Evolutionary conservation across 176 grass and related monocot species (phyloP), one percentile per base, ranked within the genome.

Genomic region (Ananas comosus): DNA sequence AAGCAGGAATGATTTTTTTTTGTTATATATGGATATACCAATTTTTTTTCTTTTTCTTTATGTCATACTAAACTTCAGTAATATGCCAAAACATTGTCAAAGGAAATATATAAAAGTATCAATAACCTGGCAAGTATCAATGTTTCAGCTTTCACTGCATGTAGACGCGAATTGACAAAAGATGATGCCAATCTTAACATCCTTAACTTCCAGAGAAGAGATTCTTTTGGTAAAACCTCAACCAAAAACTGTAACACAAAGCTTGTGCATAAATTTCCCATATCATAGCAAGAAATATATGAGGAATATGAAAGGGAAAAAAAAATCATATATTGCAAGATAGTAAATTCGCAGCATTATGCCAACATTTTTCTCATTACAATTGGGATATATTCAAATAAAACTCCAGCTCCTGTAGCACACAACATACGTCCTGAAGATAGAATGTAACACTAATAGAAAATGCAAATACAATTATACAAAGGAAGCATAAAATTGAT

Each of bases 41-140:
- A 1, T 27, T 27, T 27, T 27, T 27, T 27, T 57, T 56, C 0
- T 14, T 2, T 56, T 56, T 57, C 13, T 57, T 2, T 57, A 57
- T 16, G 53, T 17, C 25, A 27, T 27, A 27, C 25, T 27, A 27
- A 27, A 27, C 33, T 42, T 42, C 33, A 42, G 7, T 42, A 42
- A 42, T 42, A 7, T 42, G 33, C 33, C 33, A 6, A 42, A 42
- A 42, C 33, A 42, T 5, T 42, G 33, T 42, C 4, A 42, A 42
- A 42, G 33, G 6, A 42, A 42, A 42, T 4, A 42, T 42, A 6
- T 42, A 42, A 42, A 42, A 59, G 19, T 18, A 59, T 16, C 12
- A 66, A 66, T 28, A 87, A 97, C 94, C 94, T 97, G 24, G 83
- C 94, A 67, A 97, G 50, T 29, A 97, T 81, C 74, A 97, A 76